Base-by-base conservation (phyloP, 2,329 filamentous ascomycete genomes). In the Grosmannia huntii region DNA sequence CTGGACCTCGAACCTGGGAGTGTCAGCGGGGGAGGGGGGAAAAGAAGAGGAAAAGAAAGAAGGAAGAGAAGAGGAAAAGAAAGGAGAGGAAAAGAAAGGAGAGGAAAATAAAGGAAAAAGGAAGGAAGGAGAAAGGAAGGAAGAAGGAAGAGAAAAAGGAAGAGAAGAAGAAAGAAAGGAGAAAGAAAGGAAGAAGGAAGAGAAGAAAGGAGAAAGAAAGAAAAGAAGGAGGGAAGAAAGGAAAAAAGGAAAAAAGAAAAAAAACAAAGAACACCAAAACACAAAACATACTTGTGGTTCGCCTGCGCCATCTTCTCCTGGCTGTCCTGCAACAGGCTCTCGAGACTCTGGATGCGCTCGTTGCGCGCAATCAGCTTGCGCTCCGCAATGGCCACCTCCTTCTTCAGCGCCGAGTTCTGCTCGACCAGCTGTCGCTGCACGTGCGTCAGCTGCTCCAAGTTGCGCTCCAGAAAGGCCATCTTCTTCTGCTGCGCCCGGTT, bases 401-500 rank as follows among this genome's bases (percentile, higher is more conserved):
- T 97, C 84, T 99, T 99, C 67, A 99, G 79, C 62, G 86, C 87
- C 65, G 89, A 89, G 74, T 99, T 99, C 73, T 99, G 94, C 76
- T 99, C 94, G 36, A 99, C 94, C 14, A 99, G 84, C 74, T 99
- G 94, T 58, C 94, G 85, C 74, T 99, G 94, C 57, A 99, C 94
- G 68, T 96, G 90, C 4, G 94, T 99, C 57, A 99, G 80, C 73
- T 99, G 94, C 75, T 99, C 94, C 48, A 99, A 83, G 70, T 99
- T 99, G 69, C 94, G 87, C 77, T 99, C 94, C 55, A 99, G 76
- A 81, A 99, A 99, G 19, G 94, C 95, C 89, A 99, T 97, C 82
- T 99, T 99, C 87, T 99, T 99, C 75, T 99, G 94, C 76, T 99
- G 94, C 27, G 94, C 92, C 60, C 94, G 87, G 78, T 95, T 97